Conservation (phyloP, 345 rosid species). For the Combretum micranthum region DNA sequence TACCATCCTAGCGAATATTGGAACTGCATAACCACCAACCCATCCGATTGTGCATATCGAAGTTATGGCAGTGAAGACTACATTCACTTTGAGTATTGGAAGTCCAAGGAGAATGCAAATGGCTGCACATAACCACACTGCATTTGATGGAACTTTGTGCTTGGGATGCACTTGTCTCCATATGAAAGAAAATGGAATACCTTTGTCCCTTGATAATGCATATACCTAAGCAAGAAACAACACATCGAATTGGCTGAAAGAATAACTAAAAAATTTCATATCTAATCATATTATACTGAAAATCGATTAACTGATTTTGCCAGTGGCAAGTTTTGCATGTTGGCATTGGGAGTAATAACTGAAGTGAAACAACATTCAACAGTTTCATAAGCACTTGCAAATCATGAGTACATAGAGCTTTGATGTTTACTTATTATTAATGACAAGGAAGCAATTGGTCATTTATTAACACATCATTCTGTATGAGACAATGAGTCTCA, state of each 20-base stretch:
- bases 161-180: conserved; percentile 55
- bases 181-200: conserved; percentile 41
- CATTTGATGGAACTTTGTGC: conserved; percentile 53
- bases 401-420: not conserved
- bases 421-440: not conserved
- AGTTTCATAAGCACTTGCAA: no score
- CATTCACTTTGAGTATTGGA: conserved; percentile 44
- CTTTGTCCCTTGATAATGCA: conserved; percentile 53
- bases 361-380: no score
- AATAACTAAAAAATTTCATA: no score
- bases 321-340: no score
- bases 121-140: conserved; percentile 59
- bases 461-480: no score
- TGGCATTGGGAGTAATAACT: no score
- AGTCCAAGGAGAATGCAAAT: conserved; percentile 49
- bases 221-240: conserved; percentile 25
- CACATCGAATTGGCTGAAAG: no score
- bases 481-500: not conserved
- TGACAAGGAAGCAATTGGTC: not conserved
- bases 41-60: conserved; percentile 60
- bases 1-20: conserved; percentile 52
- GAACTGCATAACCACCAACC: conserved; percentile 60
- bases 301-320: no score
- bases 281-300: no score
- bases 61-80: conserved; percentile 53